A percentile compares a stretch with the other conserved stretches of the same genome.
Conservation (phyloP, 805 yeast genomes). For the Suhomyces faveliae region DNA sequence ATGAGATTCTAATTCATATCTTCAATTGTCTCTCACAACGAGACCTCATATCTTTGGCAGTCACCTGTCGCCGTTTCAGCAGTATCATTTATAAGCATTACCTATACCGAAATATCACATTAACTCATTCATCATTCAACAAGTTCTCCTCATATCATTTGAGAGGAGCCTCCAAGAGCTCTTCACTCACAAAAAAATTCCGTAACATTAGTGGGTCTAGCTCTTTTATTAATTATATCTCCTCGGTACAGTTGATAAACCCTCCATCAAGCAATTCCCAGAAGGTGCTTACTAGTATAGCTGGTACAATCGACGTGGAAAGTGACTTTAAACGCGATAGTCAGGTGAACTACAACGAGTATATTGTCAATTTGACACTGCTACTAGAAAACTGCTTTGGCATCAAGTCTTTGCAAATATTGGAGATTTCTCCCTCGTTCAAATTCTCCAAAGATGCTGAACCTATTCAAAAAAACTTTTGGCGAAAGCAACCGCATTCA, state of each 20-base stretch:
- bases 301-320: conserved; percentile 38
- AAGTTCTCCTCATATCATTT: conserved; percentile 36
- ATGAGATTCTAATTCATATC: conserved; percentile 40
- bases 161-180: conserved; percentile 14
- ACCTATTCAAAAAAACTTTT: neutral
- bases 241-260: conserved; percentile 26
- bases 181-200: conserved; percentile 20
- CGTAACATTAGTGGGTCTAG: conserved; percentile 24
- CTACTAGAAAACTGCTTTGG: conserved; percentile 50
- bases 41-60: conserved; percentile 24
- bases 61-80: conserved; percentile 38
- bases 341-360: conserved; percentile 23
- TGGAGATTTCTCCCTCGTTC: conserved; percentile 52
- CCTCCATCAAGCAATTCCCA: conserved; percentile 30
- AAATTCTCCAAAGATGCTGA: conserved; percentile 20
- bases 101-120: conserved; percentile 33
- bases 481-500: conserved; percentile 8
- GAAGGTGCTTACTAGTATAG: conserved; percentile 27
- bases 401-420: conserved; percentile 37
- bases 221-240: conserved; percentile 31
- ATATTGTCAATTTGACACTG: conserved; percentile 20
- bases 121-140: conserved; percentile 29
- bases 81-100: conserved; percentile 34
- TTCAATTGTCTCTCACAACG: conserved; percentile 24
- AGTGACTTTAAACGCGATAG: conserved; percentile 14